A percentile compares a stretch with the other conserved stretches of the same genome.
phyloP scores from a whole-genome alignment of 148 eudicot species.

The Simmondsia chinensis region DNA sequence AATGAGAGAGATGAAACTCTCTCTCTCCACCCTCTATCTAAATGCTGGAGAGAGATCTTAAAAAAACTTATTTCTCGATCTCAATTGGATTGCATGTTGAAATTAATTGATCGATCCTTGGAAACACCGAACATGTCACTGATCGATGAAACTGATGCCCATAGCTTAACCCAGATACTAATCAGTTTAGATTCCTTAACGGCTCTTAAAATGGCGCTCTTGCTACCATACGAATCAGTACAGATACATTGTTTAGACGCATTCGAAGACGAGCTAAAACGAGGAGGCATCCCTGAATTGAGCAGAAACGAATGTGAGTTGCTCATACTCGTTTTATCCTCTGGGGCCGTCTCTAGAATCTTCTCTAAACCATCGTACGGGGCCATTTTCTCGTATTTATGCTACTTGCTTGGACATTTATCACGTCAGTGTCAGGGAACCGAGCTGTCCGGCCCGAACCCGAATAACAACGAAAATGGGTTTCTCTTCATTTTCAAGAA shows the following conservation, averaged over 20 bases:
- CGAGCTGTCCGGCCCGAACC: conserved; percentile 20
- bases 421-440: conserved; percentile 55
- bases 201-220: conserved; percentile 49
- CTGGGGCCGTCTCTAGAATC: conserved; percentile 48
- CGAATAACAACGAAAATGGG: conserved; percentile 10
- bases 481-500: conserved; percentile 31
- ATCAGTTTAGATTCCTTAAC: conserved; percentile 44
- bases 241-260: conserved; percentile 58
- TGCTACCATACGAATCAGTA: conserved; percentile 57
- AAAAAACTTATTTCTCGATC: conserved; percentile 35
- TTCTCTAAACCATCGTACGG: conserved; percentile 53
- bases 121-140: conserved; percentile 29
- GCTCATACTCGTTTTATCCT: conserved; percentile 48
- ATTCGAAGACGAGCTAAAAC: conserved; percentile 66
- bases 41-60: conserved; percentile 71
- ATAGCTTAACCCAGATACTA: conserved; percentile 24
- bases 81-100: conserved; percentile 28
- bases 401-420: conserved; percentile 68
- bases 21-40: conserved; percentile 67
- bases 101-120: conserved; percentile 46
- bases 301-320: conserved; percentile 34
- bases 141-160: conserved; percentile 50
- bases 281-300: conserved; percentile 35
- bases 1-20: conserved; percentile 13
- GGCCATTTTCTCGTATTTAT: conserved; percentile 56